Percentiles rank a stretch among this genome's conserved stretches.
Evolutionary conservation across 2,329 filamentous ascomycete genomes (phyloP).

Genomic region (Arthrocladium fulminans): DNA sequence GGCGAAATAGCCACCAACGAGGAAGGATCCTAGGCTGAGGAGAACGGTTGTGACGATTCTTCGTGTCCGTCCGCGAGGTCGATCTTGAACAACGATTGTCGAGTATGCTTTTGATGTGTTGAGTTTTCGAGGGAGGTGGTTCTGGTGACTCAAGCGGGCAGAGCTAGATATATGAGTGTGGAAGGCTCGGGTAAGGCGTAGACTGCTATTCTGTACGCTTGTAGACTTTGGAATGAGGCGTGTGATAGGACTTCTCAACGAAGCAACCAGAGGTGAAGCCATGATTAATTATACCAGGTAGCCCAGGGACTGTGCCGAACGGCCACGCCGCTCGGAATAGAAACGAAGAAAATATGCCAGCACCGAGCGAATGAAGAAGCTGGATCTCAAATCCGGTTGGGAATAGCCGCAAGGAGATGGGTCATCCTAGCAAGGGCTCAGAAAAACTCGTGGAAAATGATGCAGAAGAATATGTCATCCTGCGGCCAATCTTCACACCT

Average conservation of each 20-base stretch:
- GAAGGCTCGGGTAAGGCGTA: neutral
- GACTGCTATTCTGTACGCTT: neutral
- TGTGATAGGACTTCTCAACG: conserved; percentile 5
- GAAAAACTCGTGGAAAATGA: no score
- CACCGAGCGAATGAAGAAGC: neutral
- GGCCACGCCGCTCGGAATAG: neutral
- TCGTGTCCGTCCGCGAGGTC: conserved; percentile 16
- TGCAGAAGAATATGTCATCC: neutral
- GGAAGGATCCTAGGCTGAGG: conserved; percentile 20
- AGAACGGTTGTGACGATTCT: conserved; percentile 20
- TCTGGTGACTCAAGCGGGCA: neutral
- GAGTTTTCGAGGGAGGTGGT: neutral
- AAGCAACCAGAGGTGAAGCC: neutral
- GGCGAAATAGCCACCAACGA: conserved; percentile 17
- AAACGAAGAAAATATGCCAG: neutral
- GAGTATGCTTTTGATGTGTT: neutral
- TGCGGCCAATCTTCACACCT: neutral
- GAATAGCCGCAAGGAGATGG: neutral
- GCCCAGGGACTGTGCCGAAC: neutral
- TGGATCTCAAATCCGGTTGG: neutral
- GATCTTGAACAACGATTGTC: conserved; percentile 22
- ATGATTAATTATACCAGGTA: conserved; percentile 5
- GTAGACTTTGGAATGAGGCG: neutral
- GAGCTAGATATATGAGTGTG: neutral
- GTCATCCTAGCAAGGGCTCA: neutral